phyloP scores from a whole-genome alignment of 257 asterid genomes.

The Solanum bukasovii region DNA sequence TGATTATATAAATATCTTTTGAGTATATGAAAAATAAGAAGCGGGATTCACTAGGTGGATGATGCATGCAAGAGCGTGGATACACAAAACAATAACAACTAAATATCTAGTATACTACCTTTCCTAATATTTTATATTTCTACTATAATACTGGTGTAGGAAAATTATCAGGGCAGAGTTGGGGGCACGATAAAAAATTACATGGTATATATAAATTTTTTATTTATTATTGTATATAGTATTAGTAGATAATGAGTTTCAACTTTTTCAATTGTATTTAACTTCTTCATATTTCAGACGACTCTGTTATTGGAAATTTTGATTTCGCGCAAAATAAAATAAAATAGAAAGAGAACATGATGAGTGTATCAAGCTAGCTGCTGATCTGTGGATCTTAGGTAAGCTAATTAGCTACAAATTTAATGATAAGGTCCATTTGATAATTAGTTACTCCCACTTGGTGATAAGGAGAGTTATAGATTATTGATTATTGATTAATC shows the following conservation, averaged over 20 bases:
- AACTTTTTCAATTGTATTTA: too few species aligned
- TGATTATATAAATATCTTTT: background rate
- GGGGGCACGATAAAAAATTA: background rate
- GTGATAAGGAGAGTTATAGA: background rate
- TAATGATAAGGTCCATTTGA: background rate
- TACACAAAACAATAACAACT: background rate
- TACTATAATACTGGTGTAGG: background rate
- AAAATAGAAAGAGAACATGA: background rate
- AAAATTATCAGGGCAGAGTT: background rate
- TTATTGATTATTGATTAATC: background rate
- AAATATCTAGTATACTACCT: background rate
- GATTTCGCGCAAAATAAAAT: background rate
- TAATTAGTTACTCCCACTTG: background rate
- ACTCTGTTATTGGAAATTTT: fast-evolving
- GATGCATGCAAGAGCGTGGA: background rate
- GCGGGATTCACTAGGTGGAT: background rate
- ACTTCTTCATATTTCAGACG: background rate
- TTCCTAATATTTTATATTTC: background rate
- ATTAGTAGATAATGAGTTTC: too few species aligned
- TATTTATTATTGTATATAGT: too few species aligned
- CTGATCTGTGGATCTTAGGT: too few species aligned
- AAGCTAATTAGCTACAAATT: background rate
- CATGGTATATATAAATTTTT: fast-evolving
- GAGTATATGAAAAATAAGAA: background rate
- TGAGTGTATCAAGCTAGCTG: background rate